Base-by-base conservation (phyloP, 495 filamentous ascomycete species). In the Clohesyomyces aquaticus region DNA sequence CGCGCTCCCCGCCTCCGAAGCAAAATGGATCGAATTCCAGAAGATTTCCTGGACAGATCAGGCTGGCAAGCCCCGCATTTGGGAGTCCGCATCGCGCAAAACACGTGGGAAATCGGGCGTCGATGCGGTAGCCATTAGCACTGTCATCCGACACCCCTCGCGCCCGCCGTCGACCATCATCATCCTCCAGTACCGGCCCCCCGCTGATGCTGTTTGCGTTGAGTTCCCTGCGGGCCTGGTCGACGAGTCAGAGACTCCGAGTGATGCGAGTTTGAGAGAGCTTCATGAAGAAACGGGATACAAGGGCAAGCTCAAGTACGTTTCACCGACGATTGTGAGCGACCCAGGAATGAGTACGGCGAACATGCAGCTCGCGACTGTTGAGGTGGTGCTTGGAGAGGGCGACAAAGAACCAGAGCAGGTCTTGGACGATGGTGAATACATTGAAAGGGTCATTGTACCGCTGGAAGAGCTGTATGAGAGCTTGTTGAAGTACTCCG, bases 241-340 rank as follows among this genome's bases (percentile, higher is more conserved):
- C 8, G 93, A 97, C 76, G 86, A 83, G 8, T 84, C 82, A n/a
- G 93, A 97, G 74, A 88, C 84, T 0, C 88, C 1, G 87, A 90
- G 69, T 72, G 88, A 65, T 86, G 87, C 59, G 90, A 91, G 14
- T 18, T 78, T 95, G 10, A 81, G 93, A n/a, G 93, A 97, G 52
- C 79, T 98, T 61, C 91, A 85, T 66, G 94, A 98, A 75, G 94
- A 98, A 76, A 96, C 94, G 0, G 94, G 94, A 4, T 97, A 94
- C 73, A 83, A 91, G 28, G 92, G 88, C 18, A 68, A 59, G 58
- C 72, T 73, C 59, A 75, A 82, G 43, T 81, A 88, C 72, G 83
- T 83, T 9, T 90, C 87, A 58, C 84, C 87, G 27, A 65, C 65
- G 10, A 69, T 75, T 72, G 57, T 65, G 18, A 68, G 61, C 53